These are phyloP conservation scores for Poterioochromonas sp. DNA, from an alignment of 352 stramenopile species.

Conservation along the genomic window DNA sequence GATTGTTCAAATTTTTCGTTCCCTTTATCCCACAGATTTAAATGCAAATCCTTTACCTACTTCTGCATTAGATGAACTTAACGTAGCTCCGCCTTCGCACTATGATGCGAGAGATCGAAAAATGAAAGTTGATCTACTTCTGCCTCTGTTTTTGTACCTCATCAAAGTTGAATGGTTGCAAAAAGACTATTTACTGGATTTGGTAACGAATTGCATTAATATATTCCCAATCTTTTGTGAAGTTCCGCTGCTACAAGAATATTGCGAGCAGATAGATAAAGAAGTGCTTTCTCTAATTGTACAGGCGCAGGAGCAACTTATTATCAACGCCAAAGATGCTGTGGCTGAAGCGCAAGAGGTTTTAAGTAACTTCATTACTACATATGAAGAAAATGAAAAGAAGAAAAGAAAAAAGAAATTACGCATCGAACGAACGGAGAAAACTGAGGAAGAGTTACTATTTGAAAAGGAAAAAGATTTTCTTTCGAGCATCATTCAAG, in stretches of 20 bases:
- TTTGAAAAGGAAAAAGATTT: conserved; percentile 13
- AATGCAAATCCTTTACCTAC: no score
- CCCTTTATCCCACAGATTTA: no score
- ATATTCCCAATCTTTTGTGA: conserved; percentile 15
- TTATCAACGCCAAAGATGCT: neutral
- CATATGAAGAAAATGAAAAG: conserved; percentile 13
- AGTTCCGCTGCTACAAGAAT: no score
- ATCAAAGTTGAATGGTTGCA: conserved; percentile 19
- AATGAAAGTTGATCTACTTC: neutral
- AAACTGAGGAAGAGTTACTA: conserved; percentile 20
- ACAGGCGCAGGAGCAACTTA: conserved; percentile 1
- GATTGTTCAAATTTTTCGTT: no score
- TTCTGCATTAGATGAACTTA: no score
- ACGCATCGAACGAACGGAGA: conserved; percentile 9
- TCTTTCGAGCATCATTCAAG: neutral
- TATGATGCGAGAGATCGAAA: neutral
- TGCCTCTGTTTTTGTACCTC: neutral
- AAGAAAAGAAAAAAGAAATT: conserved; percentile 35
- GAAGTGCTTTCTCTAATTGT: neutral
- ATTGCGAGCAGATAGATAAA: no score
- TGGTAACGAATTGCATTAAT: neutral
- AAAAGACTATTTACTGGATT: neutral
- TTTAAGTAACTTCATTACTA: conserved; percentile 6
- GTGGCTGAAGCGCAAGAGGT: neutral
- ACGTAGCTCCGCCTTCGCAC: neutral